A percentile compares a stretch with the other conserved stretches of the same genome.
Conservation (phyloP, 306 rosid species). For the Trichosanthes cucumerina region DNA sequence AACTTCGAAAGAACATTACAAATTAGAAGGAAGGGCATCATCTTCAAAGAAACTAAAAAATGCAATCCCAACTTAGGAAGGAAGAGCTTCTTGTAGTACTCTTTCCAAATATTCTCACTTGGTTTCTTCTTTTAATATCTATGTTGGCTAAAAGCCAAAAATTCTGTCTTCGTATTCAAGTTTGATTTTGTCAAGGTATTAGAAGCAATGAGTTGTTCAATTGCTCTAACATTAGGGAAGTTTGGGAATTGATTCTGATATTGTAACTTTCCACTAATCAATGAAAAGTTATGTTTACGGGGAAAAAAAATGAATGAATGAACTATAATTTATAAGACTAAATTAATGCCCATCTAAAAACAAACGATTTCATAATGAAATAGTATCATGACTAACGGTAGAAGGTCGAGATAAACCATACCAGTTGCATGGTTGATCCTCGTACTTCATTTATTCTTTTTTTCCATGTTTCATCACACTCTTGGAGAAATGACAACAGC, state of each 20-base stretch:
- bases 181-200: neutral
- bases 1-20: neutral
- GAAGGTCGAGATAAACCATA: conserved; percentile 19
- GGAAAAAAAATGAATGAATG: neutral
- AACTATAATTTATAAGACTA: neutral
- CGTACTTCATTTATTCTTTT: conserved; percentile 25
- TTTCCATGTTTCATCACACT: conserved; percentile 43
- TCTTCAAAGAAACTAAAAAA: conserved; percentile 16
- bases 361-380: neutral
- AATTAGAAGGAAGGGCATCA: neutral
- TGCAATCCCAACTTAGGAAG: neutral
- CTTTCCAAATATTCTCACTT: neutral
- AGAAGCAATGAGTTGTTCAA: neutral
- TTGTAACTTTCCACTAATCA: neutral
- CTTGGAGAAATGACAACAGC: conserved; percentile 35
- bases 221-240: neutral
- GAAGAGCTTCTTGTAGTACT: neutral
- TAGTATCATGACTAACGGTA: neutral
- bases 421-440: conserved; percentile 25
- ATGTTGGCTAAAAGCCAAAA: neutral
- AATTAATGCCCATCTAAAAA: neutral
- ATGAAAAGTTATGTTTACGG: neutral
- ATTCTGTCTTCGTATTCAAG: neutral
- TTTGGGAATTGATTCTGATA: neutral
- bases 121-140: neutral